Evolutionary conservation across 805 yeast species (phyloP).

Genomic region (Candida patagonica): DNA sequence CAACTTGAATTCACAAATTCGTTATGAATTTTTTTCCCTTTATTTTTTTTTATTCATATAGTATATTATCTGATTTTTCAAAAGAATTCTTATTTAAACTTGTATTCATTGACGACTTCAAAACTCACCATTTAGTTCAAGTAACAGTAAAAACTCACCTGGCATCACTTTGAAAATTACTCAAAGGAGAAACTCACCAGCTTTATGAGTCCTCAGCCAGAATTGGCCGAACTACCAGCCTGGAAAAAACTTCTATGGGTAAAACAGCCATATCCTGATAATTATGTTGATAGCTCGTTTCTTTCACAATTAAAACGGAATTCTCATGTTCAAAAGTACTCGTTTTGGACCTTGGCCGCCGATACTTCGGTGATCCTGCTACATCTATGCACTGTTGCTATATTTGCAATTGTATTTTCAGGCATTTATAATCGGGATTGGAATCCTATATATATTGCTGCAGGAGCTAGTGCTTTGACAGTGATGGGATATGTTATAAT

Average conservation of each 20-base stretch:
- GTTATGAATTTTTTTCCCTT: too few species aligned
- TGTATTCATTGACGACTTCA: too few species aligned
- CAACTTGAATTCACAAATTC: too few species aligned
- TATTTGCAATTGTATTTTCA: constrained; percentile 60
- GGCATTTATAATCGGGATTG: constrained; percentile 33
- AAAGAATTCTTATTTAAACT: too few species aligned
- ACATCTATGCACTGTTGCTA: constrained; percentile 54
- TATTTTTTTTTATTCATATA: too few species aligned
- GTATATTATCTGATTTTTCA: too few species aligned
- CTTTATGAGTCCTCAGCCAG: too few species aligned
- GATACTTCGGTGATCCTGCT: constrained; percentile 62
- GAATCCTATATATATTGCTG: constrained; percentile 26
- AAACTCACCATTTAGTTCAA: too few species aligned
- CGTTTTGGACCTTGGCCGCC: constrained; percentile 52
- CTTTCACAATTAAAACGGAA: constrained; percentile 72
- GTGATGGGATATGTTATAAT: constrained; percentile 20
- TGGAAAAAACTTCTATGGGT: constrained; percentile 87
- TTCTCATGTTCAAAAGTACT: constrained; percentile 60
- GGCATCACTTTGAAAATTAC: too few species aligned
- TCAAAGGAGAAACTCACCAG: too few species aligned
- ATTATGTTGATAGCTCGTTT: constrained; percentile 76
- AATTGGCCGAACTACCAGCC: constrained; percentile 24
- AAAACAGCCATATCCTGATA: constrained; percentile 81
- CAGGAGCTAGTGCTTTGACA: constrained; percentile 21
- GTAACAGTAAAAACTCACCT: too few species aligned